These are phyloP conservation scores for Neopestalotiopsis rosae DNA, from an alignment of 2,329 filamentous ascomycete genomes.

Conservation along the genomic window DNA sequence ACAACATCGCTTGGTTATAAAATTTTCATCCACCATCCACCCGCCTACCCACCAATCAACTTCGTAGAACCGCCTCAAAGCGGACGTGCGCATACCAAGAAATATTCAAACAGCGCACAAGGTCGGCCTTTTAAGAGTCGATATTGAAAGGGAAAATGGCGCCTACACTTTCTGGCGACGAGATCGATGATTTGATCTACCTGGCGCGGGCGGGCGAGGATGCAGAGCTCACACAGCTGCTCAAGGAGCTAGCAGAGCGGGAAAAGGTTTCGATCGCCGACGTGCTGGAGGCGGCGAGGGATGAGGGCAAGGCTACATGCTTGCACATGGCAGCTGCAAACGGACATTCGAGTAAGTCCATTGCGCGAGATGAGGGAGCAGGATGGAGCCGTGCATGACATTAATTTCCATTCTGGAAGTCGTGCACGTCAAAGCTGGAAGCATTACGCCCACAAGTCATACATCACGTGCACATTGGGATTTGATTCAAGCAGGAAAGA, in stretches of 20 bases:
- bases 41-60: background rate
- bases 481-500: too few relatives aligned
- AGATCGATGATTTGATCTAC: slow-evolving; percentile 92
- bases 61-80: background rate
- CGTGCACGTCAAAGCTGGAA: background rate
- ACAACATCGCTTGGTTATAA: background rate
- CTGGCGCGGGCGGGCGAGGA: slow-evolving; percentile 80
- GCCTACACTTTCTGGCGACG: slow-evolving; percentile 71
- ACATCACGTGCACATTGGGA: background rate
- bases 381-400: background rate
- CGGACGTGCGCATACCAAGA: background rate
- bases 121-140: too few relatives aligned
- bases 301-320: slow-evolving; percentile 78
- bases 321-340: slow-evolving; percentile 95
- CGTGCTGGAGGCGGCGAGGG: slow-evolving; percentile 72
- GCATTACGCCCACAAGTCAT: background rate
- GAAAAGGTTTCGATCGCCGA: slow-evolving; percentile 65
- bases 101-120: background rate
- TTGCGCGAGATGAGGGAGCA: background rate
- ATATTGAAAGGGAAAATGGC: slow-evolving; percentile 41
- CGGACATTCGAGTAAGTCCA: slow-evolving; percentile 71
- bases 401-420: background rate
- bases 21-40: slow-evolving; percentile 6
- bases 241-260: slow-evolving; percentile 65
- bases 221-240: slow-evolving; percentile 64